These are phyloP conservation scores for Calonectria montana DNA, from an alignment of 2,329 filamentous ascomycete genomes.

Conservation along the genomic window DNA sequence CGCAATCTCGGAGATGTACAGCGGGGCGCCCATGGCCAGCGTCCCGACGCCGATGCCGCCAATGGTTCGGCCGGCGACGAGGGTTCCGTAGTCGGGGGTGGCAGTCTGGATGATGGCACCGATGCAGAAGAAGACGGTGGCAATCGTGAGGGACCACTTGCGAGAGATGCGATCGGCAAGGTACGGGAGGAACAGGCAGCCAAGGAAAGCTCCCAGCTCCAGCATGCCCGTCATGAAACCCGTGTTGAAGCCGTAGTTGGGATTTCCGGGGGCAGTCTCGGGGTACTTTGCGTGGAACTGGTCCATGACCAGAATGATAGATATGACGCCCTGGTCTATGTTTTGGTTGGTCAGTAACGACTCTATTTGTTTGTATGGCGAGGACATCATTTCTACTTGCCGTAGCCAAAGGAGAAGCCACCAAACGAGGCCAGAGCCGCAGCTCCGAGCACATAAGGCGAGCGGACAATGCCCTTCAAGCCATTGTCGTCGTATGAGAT, in stretches of 20 bases:
- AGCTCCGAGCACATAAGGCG: constrained; percentile 55
- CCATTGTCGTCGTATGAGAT: constrained; percentile 29
- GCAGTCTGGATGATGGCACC: constrained; percentile 55
- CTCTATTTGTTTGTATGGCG: background rate
- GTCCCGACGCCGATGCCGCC: constrained; percentile 46
- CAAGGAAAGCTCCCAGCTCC: constrained; percentile 53
- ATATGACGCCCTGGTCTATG: constrained; percentile 50
- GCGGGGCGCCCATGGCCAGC: constrained; percentile 43
- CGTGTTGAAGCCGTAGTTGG: constrained; percentile 28
- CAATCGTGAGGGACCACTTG: constrained; percentile 54
- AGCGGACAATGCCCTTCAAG: constrained; percentile 53
- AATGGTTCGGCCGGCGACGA: constrained; percentile 44
- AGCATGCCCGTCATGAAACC: constrained; percentile 58
- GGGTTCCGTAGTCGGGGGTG: constrained; percentile 37
- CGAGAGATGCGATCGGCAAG: constrained; percentile 55
- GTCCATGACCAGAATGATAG: constrained; percentile 56
- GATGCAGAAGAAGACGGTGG: constrained; percentile 52
- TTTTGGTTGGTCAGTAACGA: background rate
- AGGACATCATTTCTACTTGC: background rate
- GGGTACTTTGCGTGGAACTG: constrained; percentile 55
- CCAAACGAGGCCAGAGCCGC: constrained; percentile 54
- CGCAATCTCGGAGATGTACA: constrained; percentile 48
- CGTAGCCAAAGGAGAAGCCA: constrained; percentile 33
- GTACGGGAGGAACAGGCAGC: constrained; percentile 48
- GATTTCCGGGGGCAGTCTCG: constrained; percentile 35